Percentiles rank a stretch among this genome's conserved stretches.
These are phyloP conservation scores for Tylopilus cervinicoccineus DNA, from an alignment of 768 basidiomycete species.

Conservation along the genomic window DNA sequence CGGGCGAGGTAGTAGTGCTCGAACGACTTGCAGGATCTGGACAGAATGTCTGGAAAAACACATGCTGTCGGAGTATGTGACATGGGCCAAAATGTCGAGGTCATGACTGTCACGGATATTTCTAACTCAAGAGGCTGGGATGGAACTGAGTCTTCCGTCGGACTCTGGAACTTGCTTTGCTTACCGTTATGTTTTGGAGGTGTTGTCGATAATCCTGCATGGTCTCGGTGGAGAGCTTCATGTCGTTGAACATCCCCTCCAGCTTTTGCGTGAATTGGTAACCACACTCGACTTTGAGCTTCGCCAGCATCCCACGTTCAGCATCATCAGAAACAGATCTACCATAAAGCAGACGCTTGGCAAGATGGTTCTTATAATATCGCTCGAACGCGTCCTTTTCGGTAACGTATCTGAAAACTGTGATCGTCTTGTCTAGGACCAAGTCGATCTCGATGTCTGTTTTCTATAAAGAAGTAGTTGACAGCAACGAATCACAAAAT, in stretches of 20 bases:
- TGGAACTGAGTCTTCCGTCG: conserved; percentile 8
- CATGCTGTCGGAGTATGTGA: conserved; percentile 61
- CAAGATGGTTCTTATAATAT: conserved; percentile 95
- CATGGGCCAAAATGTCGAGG: conserved; percentile 96
- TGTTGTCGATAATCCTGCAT: conserved; percentile 68
- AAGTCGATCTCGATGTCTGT: conserved; percentile 86
- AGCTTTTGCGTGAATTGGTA: conserved; percentile 96
- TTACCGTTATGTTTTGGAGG: conserved; percentile 57
- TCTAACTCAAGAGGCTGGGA: conserved; percentile 70
- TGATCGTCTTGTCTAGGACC: conserved; percentile 93
- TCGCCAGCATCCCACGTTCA: conserved; percentile 94
- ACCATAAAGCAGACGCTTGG: conserved; percentile 81
- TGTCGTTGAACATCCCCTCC: conserved; percentile 99
- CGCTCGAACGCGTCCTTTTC: conserved; percentile 98
- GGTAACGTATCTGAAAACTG: conserved; percentile 86
- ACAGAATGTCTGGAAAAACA: conserved; percentile 60
- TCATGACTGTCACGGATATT: conserved; percentile 88
- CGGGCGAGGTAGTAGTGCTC: conserved; percentile 86
- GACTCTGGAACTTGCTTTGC: conserved; percentile 20
- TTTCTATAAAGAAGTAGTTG: conserved; percentile 56
- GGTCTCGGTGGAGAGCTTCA: conserved; percentile 82
- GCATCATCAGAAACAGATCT: conserved; percentile 97
- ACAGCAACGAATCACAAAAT: not conserved
- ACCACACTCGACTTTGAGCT: conserved; percentile 95
- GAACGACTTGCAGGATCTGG: conserved; percentile 68